Evolutionary conservation across 306 rosid genomes (phyloP).

Genomic region (Cucurbita ficifolia): DNA sequence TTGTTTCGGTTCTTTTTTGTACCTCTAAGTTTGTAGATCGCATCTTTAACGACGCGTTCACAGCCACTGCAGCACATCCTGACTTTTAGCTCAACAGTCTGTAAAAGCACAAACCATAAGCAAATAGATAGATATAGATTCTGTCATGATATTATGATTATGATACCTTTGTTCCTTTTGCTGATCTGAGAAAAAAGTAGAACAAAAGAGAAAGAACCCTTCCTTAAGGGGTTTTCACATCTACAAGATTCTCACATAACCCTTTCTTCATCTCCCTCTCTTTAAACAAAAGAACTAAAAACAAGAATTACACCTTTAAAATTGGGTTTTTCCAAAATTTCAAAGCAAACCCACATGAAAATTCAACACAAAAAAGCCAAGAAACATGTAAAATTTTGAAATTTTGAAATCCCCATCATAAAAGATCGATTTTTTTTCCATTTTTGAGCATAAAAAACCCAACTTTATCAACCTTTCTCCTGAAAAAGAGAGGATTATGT

Average conservation of each 20-base stretch:
- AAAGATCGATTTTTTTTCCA: not conserved
- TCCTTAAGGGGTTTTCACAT: not conserved
- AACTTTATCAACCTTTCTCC: not conserved
- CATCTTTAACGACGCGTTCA: slow-evolving; percentile 75
- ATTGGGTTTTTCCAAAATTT: not conserved
- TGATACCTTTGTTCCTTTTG: slow-evolving; percentile 21
- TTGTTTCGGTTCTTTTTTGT: not conserved
- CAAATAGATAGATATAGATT: not conserved
- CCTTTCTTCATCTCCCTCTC: not conserved
- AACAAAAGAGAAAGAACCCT: not conserved
- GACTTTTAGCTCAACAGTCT: slow-evolving; percentile 92
- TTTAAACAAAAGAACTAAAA: not conserved
- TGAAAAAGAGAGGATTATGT: not conserved
- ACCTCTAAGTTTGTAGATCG: slow-evolving; percentile 83
- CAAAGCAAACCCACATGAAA: not conserved
- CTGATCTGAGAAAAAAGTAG: not conserved
- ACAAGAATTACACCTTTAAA: not conserved
- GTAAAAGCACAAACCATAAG: slow-evolving; percentile 26
- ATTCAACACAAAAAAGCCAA: not conserved
- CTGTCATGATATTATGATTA: slow-evolving; percentile 11
- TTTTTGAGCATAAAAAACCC: not conserved
- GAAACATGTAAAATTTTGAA: not conserved
- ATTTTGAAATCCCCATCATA: not conserved
- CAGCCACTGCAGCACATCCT: slow-evolving; percentile 98
- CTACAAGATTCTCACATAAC: not conserved